Base-by-base conservation (phyloP, 148 eudicot genomes). In the Vaccinium macrocarpon region DNA sequence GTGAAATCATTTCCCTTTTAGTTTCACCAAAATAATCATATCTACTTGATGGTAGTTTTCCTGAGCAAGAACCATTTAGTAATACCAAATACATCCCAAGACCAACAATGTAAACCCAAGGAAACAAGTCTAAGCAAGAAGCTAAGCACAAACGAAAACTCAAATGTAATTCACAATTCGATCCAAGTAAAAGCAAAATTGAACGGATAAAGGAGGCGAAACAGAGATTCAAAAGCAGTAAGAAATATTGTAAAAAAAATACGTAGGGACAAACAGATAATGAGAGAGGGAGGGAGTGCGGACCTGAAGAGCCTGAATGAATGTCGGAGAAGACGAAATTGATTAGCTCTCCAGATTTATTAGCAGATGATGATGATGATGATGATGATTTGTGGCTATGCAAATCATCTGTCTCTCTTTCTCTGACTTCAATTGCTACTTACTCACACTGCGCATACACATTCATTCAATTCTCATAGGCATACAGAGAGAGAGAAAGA, bases 221-320 rank as follows among this genome's bases (percentile, higher is more conserved):
- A 42, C 46, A 42, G 46, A 42, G 46, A 42, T 42, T 42, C 46
- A 42, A 42, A 55, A 56, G 23, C 82, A 56, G 23, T 9, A 32
- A 16, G n/a, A 42, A 42, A 42, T 42, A 3, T 5, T 32, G 35
- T 1, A 35, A 23, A 23, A 21, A 6, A 29, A 78, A 51, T 56
- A 12, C 2, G 35, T 13, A 79, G 11, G 25, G 2, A 8, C 2
- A 32, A 59, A 80, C 71, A 59, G 16, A 61, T 5, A 57, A 55
- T 32, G 27, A 2, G 76, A 27, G 38, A 16, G 70, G 23, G 53
- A 72, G 66, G 29, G 35, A 70, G 5, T 21, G 49, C 21, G 13
- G 38, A 94, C 98, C 96, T 94, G 94, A 59, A 93, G 88, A 78
- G 92, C 92, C 82, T 92, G 93, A 62, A 94, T 92, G 93, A 62